Evolutionary conservation across 2,329 filamentous ascomycete genomes (phyloP).

Genomic region (Orbilia oligospora): DNA sequence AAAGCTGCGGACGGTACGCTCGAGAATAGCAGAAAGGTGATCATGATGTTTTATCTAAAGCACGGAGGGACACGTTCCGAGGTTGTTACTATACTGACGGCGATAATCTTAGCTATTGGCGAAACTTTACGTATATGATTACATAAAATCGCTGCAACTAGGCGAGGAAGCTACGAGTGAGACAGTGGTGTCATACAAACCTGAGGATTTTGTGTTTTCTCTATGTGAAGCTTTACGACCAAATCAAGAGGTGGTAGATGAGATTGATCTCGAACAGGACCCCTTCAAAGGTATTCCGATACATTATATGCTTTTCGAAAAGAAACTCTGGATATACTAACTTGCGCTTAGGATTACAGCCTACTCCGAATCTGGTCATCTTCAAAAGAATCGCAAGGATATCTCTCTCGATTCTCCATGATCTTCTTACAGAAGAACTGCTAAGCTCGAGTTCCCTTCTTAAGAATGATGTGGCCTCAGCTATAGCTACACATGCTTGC

Average conservation of each 20-base stretch:
- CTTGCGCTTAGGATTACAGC: neutral
- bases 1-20: constrained; percentile 47
- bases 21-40: constrained; percentile 43
- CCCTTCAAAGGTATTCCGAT: constrained; percentile 31
- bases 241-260: constrained; percentile 23
- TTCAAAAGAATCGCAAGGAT: constrained; percentile 26
- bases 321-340: neutral
- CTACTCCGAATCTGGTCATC: constrained; percentile 31
- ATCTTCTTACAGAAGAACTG: constrained; percentile 1
- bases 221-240: constrained; percentile 38
- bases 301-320: neutral
- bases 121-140: constrained; percentile 48
- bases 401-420: constrained; percentile 21
- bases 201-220: constrained; percentile 26
- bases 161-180: neutral
- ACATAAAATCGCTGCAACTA: constrained; percentile 18
- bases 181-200: neutral
- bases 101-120: constrained; percentile 21
- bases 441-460: constrained; percentile 1
- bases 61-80: neutral
- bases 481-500: constrained; percentile 41
- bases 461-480: constrained; percentile 9
- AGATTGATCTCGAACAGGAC: constrained; percentile 42
- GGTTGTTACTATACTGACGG: constrained; percentile 1
- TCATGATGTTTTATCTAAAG: neutral